These are phyloP conservation scores for Pinus taeda DNA, from an alignment of 75 land plant genomes.

Conservation along the genomic window DNA sequence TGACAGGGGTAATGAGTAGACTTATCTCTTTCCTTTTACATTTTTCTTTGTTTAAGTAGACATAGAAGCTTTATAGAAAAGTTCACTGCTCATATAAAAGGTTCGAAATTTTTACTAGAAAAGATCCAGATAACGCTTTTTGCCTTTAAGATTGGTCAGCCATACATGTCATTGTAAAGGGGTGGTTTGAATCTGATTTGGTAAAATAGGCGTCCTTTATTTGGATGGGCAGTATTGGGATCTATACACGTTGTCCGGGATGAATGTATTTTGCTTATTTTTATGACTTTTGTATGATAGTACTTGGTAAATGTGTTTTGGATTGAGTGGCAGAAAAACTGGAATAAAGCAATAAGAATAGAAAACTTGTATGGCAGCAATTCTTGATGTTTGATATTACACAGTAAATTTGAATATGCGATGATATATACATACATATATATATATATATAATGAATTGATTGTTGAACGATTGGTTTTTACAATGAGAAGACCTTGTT, in stretches of 20 bases:
- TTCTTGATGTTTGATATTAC: no score
- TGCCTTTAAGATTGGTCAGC: not conserved
- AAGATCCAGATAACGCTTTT: not conserved
- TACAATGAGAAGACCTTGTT: no score
- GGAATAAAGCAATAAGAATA: not conserved
- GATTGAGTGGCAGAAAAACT: not conserved
- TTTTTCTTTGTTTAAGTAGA: not conserved
- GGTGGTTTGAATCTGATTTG: not conserved
- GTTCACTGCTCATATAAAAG: not conserved
- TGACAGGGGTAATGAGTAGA: conserved; percentile 13
- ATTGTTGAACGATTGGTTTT: no score
- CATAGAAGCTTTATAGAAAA: not conserved
- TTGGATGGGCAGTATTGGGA: not conserved
- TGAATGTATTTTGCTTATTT: not conserved
- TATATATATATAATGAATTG: no score
- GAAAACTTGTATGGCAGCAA: no score
- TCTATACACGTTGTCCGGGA: not conserved
- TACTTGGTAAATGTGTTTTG: no score
- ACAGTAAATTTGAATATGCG: no score
- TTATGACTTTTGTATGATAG: not conserved
- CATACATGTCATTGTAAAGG: not conserved
- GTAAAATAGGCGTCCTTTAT: not conserved
- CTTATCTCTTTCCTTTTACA: not conserved
- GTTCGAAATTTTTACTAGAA: not conserved
- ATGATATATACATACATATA: no score